Evolutionary conservation across 1,284 basidiomycete species (phyloP).

Genomic region (Gastroboletus turbinatus): DNA sequence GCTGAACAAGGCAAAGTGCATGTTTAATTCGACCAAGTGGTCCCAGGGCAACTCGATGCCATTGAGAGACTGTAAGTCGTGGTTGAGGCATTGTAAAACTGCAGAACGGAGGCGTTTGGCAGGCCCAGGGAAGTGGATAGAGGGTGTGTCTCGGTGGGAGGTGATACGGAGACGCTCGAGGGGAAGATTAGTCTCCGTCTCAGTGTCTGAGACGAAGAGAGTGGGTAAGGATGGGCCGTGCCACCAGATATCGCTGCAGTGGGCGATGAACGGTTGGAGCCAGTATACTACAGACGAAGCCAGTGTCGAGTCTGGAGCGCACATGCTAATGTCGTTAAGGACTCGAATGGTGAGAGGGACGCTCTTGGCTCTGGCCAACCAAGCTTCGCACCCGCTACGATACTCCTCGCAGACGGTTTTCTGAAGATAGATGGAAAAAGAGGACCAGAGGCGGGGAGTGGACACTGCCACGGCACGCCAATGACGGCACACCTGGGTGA

Average conservation of each 20-base stretch:
- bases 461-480: constrained; percentile 30
- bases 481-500: constrained; percentile 26
- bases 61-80: constrained; percentile 28
- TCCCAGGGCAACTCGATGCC: constrained; percentile 28
- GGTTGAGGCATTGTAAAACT: constrained; percentile 20
- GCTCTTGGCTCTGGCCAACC: constrained; percentile 31
- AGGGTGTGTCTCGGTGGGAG: constrained; percentile 14
- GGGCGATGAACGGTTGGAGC: constrained; percentile 24
- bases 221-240: constrained; percentile 29
- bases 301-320: neutral
- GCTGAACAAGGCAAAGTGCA: constrained; percentile 32
- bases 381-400: constrained; percentile 26
- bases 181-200: neutral
- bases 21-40: constrained; percentile 23
- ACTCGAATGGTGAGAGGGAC: constrained; percentile 30
- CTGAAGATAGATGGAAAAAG: constrained; percentile 21
- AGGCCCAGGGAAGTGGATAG: constrained; percentile 22
- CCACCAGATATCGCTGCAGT: constrained; percentile 33
- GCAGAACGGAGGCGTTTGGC: constrained; percentile 19
- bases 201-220: constrained; percentile 14
- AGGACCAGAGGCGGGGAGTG: constrained; percentile 29
- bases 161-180: constrained; percentile 26
- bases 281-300: constrained; percentile 16
- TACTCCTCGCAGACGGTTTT: constrained; percentile 6
- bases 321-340: constrained; percentile 24